phyloP scores from a whole-genome alignment of 73 alveolate genomes.

The Tetrahymena malaccensis region DNA sequence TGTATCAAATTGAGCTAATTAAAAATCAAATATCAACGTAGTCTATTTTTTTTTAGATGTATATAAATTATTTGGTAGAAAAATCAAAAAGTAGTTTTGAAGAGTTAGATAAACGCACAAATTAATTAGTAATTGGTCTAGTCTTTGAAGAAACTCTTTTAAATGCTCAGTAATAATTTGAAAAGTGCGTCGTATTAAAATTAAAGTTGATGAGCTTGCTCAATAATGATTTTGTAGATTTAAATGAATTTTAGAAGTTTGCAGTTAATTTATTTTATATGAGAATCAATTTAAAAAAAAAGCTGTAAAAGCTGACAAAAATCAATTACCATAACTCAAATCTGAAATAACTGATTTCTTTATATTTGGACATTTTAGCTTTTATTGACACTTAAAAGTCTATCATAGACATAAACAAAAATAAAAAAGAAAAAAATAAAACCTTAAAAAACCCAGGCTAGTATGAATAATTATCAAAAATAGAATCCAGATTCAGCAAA shows the following conservation, averaged over 20 bases:
- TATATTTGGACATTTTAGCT: neutral
- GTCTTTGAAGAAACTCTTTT: neutral
- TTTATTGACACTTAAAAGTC: neutral
- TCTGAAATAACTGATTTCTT: neutral
- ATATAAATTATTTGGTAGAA: neutral
- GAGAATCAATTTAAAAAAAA: neutral
- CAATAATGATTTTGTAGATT: neutral
- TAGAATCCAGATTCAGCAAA: neutral
- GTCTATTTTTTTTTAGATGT: neutral
- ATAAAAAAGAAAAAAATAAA: neutral
- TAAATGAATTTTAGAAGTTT: neutral
- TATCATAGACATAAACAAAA: neutral
- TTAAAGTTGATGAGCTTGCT: neutral
- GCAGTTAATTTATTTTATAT: neutral
- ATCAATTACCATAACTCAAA: neutral
- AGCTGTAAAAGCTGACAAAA: neutral
- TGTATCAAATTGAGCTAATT: neutral
- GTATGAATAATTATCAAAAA: neutral
- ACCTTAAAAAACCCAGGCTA: neutral
- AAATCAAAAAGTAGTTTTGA: neutral
- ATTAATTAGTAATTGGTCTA: neutral
- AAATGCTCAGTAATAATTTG: neutral
- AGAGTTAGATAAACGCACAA: neutral
- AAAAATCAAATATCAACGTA: neutral
- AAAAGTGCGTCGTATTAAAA: neutral